Base-by-base conservation (phyloP, 2,329 filamentous ascomycete genomes). In the Fusarium sp. region DNA sequence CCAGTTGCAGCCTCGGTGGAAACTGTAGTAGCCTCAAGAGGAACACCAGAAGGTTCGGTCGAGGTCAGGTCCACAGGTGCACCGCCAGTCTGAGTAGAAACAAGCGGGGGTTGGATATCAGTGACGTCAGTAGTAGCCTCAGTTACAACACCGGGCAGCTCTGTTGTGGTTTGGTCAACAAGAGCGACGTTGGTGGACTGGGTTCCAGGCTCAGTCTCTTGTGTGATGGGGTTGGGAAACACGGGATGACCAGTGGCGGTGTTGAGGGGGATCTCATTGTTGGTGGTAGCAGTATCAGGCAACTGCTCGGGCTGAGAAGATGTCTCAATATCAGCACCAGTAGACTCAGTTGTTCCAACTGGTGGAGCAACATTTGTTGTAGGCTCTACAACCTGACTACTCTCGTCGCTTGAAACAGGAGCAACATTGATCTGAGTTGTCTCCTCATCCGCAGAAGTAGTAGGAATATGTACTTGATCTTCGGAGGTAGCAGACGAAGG, bases 121-220 rank as follows among this genome's bases (percentile, higher is more conserved):
- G 13, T 17, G 17, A 18, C 7, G 0, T 20, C 32, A 0, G 20
- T 28, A 0, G 35, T 22, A 7, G 3, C 14, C 32, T 10, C 35
- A 17, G 56, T 38, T 20, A 26, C 11, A 6, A 22, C 3, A 20
- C 8, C 6, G 1, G 26, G 0, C 18, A 11, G 6, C 10, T 39
- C 42, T 7, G 56, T 30, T 24, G 44, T 17, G 20, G 57, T 15
- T 8, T 42, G 26, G 1, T 61, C 47, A 4, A 39, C 17, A 2
- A 45, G 9, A 4, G 12, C 13, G 5, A 7, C 35, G 5, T 18
- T 12, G n/a, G 22, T 53, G 8, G 57, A 32, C 17, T 60, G 57
- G 3, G 57, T 60, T 3, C 10, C 26, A 22, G 18, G 13, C 22
- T 60, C 35, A 14, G 28, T 39, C 10, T 28, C 2, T 20, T 53